These are phyloP conservation scores for Ambispora gerdemannii DNA, from an alignment of 192 early-diverging fungal species.

Conservation along the genomic window DNA sequence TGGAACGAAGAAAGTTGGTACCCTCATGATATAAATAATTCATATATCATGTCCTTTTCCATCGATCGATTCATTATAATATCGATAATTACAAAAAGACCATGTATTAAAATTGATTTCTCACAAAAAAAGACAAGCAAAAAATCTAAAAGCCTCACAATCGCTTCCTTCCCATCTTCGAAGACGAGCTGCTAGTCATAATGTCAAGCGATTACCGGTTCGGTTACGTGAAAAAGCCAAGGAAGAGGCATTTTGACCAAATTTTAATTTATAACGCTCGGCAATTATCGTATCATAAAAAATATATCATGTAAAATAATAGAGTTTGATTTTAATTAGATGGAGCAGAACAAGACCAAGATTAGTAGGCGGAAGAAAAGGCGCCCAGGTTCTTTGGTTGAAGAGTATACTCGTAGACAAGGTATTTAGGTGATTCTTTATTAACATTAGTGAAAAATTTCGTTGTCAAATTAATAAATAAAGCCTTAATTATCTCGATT, in stretches of 20 bases:
- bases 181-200: conserved; percentile 92
- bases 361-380: conserved; percentile 20
- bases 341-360: conserved; percentile 9
- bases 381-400: neutral
- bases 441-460: neutral
- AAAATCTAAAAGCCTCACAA: conserved; percentile 73
- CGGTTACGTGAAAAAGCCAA: conserved; percentile 74
- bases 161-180: conserved; percentile 86
- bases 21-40: conserved; percentile 8
- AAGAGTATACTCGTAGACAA: conserved; percentile 26
- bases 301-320: neutral
- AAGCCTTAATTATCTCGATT: neutral
- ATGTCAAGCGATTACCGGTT: conserved; percentile 87
- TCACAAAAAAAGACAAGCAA: conserved; percentile 45
- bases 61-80: conserved; percentile 17
- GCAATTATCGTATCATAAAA: neutral
- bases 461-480: too few relatives aligned
- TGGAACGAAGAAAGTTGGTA: conserved; percentile 61
- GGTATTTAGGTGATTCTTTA: neutral
- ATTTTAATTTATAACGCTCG: neutral
- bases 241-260: conserved; percentile 53
- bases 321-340: conserved; percentile 18
- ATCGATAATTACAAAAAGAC: too few relatives aligned
- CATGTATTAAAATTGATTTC: too few relatives aligned
- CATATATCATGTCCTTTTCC: neutral